phyloP scores from a whole-genome alignment of 2,329 filamentous ascomycete species.

The Pseudogymnoascus sp. region DNA sequence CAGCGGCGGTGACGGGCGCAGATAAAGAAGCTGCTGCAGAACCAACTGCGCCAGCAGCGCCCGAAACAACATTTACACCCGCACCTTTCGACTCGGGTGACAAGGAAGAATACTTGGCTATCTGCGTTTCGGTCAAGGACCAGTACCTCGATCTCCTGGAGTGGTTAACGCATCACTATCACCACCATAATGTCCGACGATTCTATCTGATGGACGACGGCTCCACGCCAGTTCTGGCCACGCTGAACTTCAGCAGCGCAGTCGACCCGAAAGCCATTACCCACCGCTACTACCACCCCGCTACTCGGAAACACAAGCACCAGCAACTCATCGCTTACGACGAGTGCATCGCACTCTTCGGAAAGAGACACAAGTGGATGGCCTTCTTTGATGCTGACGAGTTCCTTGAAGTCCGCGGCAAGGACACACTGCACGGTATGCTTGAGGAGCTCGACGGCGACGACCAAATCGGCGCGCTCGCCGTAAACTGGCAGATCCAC shows the following conservation, averaged over 20 bases:
- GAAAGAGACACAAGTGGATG: constrained; percentile 27
- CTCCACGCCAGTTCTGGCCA: constrained; percentile 20
- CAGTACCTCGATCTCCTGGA: constrained; percentile 22
- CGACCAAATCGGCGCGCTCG: constrained; percentile 27
- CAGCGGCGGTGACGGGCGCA: background rate
- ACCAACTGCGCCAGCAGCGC: background rate
- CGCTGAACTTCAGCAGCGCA: constrained; percentile 13
- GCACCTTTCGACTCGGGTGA: constrained; percentile 3
- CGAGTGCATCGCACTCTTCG: constrained; percentile 21
- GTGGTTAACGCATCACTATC: constrained; percentile 24
- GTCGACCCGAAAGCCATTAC: constrained; percentile 21
- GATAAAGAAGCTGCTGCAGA: background rate
- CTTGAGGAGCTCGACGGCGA: constrained; percentile 24
- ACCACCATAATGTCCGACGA: constrained; percentile 21
- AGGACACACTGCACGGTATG: constrained; percentile 24
- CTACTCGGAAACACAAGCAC: background rate
- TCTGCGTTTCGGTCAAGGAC: constrained; percentile 23
- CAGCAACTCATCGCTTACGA: constrained; percentile 22
- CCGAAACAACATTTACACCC: background rate
- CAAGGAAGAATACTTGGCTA: constrained; percentile 21
- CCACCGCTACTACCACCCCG: constrained; percentile 21
- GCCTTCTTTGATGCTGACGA: constrained; percentile 28
- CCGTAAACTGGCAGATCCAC: constrained; percentile 29
- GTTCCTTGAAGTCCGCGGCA: constrained; percentile 25
- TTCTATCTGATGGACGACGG: constrained; percentile 27